Evolutionary conservation across 768 basidiomycete species (phyloP), one percentile per base, ranked within the genome.

Genomic region (Pulveroboletus sp.): DNA sequence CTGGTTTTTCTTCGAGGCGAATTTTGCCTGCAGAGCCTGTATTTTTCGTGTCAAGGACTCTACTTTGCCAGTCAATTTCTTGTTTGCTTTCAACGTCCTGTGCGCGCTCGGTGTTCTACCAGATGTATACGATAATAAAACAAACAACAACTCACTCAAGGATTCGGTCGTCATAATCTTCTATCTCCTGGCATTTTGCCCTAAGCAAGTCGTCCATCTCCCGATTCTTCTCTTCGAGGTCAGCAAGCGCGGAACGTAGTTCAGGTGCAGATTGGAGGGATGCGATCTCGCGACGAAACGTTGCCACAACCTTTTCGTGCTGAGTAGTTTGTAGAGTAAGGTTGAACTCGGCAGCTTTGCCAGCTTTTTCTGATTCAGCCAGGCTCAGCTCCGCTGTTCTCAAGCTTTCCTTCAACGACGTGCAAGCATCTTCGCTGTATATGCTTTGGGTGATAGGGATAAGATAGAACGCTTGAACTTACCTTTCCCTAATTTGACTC

Each of bases 81-180:
- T 90, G 70, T 87, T 89, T 55, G 85, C 82, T 66, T 89, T 90
- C 54, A 87, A 63, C 64, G 87, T 79, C 57, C 89, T 91, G 57
- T 19, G 14, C 49, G 53, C 45, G 55, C 41, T 46, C 40, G 49
- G 49, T 31, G 14, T 10, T 47, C 36, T 38, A 35, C 31, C 23
- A 41, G 29, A 34, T 30, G 36, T 45, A 23, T 57, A 42, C 43
- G 42, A 34, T 43, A 43, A 48, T 16, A 14, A 48, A 53, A 19
- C 16, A 20, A 9, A n/a, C 37, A 23, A 32, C 10, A 24, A 54
- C 53, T 57, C 68, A 91, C 89, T 85, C 85, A 51, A 91, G 79
- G 44, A 82, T 80, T 30, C 80, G 80, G 61, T 92, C 89, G 58
- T 92, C 89, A 48, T 91, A 87, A 58, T 85, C 86, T 61, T 91